Evolutionary conservation across 352 stramenopile genomes (phyloP), one percentile per base, ranked within the genome.

Genomic region (Phytopythium montanum): DNA sequence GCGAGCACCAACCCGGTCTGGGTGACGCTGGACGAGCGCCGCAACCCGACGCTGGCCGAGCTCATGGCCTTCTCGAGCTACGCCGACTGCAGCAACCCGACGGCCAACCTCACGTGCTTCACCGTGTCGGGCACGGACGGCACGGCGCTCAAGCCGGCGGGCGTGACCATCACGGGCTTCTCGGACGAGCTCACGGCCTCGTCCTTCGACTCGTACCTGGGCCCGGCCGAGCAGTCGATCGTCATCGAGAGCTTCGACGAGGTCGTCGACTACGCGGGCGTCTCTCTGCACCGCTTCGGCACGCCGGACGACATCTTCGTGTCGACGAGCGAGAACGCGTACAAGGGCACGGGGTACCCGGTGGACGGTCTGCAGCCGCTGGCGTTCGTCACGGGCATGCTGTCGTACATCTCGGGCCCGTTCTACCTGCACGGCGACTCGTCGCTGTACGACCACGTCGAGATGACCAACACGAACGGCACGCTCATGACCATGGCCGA

Each of bases 331-430:
- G 58, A 50, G 34, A 88, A 80, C 25, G 65, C 56, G 8, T 44
- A 26, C 5, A 56, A 71, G 18, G 83, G 83, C 50, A 78, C 71
- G 8, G 83, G 69, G 10, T 63, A 75, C 50, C 83, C 83, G 0
- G 75, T 92, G 14, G 70, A 92, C 31, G 83, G 83, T 34, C 60
- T 92, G 38, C 83, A 92, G 56, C 67, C 75, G 44, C 54, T 88
- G 51, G 77, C 73, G 57, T 92, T 90, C 62, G 72, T 76, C 61
- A 75, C 62, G 29, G 83, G 83, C 42, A 88, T 92, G 60, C 48
- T 90, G 31, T 76, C 79, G 38, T 92, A 82, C 62, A 63, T 92
- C 50, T 92, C 83, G 52, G 85, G 74, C 25, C 80, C 83, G 21
- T 64, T 88, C 59, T 92, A 77, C 59, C 59, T 92, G n/a, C 83